phyloP scores from a whole-genome alignment of 805 yeast genomes.

The Saturnispora sekii region DNA sequence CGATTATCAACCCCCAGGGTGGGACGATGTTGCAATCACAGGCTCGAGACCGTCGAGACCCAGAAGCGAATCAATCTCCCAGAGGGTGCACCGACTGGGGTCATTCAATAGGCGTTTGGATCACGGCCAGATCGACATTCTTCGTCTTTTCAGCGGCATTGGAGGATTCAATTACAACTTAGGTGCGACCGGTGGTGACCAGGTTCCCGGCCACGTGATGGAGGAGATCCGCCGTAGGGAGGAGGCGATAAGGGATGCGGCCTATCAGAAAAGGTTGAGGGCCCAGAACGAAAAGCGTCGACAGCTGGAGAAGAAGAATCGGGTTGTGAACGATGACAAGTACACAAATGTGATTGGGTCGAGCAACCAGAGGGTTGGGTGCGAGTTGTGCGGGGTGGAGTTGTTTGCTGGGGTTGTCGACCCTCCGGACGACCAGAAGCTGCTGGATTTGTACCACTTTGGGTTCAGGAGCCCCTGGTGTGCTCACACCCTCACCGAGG shows the following conservation, averaged over 20 bases:
- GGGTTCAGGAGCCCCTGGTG: constrained; percentile 55
- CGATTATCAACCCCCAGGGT: no score
- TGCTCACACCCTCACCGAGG: constrained; percentile 39
- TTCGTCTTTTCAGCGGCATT: no score
- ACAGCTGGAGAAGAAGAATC: constrained; percentile 13
- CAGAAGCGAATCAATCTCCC: no score
- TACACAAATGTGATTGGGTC: constrained; percentile 25
- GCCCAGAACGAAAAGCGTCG: constrained; percentile 12
- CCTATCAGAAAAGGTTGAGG: constrained; percentile 16
- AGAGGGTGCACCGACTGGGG: no score
- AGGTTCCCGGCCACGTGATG: constrained; percentile 23
- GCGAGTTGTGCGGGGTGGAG: constrained; percentile 62
- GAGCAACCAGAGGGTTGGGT: constrained; percentile 26
- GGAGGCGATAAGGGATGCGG: constrained; percentile 20
- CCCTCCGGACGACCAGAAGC: constrained; percentile 21
- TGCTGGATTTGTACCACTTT: constrained; percentile 14
- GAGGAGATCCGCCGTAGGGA: constrained; percentile 21
- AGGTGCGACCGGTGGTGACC: constrained; percentile 10
- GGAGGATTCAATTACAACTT: no score
- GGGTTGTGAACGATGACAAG: constrained; percentile 10
- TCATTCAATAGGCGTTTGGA: no score
- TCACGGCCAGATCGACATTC: no score
- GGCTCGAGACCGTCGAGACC: no score
- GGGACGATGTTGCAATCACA: no score
- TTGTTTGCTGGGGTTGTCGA: constrained; percentile 68